Evolutionary conservation across 345 rosid species (phyloP).

Genomic region (Salix purpurea): DNA sequence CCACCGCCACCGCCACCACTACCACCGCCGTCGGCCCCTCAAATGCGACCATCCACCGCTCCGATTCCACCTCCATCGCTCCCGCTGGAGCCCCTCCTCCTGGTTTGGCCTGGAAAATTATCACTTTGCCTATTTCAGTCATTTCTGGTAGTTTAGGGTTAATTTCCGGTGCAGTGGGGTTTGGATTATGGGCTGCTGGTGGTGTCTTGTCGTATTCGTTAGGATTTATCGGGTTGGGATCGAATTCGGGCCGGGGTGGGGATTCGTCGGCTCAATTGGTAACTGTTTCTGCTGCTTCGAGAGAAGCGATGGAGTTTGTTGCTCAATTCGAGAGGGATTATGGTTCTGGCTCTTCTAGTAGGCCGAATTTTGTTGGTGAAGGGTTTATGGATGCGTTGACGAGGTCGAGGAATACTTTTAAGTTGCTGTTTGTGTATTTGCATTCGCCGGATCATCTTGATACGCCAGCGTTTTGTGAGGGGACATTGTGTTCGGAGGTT

Average conservation of each 20-base stretch:
- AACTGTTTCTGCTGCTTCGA: constrained; percentile 55
- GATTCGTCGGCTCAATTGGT: constrained; percentile 52
- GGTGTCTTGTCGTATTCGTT: constrained; percentile 81
- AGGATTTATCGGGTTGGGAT: constrained; percentile 72
- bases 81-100: constrained; percentile 37
- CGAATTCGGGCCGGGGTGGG: constrained; percentile 35
- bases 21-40: neutral
- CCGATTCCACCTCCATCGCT: neutral
- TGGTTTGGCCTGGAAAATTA: constrained; percentile 72
- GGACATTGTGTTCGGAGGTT: constrained; percentile 64
- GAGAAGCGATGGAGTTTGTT: constrained; percentile 76
- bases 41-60: too few relatives aligned
- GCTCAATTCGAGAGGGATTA: constrained; percentile 76
- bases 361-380: constrained; percentile 71
- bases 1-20: constrained; percentile 23
- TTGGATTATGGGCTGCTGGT: constrained; percentile 95
- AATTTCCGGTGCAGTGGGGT: constrained; percentile 80
- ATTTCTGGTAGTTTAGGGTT: constrained; percentile 84
- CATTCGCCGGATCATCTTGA: constrained; percentile 98
- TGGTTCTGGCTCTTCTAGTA: constrained; percentile 38
- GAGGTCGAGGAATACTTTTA: constrained; percentile 66
- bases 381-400: constrained; percentile 97
- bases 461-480: constrained; percentile 65
- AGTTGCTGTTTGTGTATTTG: constrained; percentile 82
- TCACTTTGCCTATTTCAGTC: constrained; percentile 76